Evolutionary conservation across 2,329 filamentous ascomycete genomes (phyloP).

Genomic region (Sphaerulina musiva): DNA sequence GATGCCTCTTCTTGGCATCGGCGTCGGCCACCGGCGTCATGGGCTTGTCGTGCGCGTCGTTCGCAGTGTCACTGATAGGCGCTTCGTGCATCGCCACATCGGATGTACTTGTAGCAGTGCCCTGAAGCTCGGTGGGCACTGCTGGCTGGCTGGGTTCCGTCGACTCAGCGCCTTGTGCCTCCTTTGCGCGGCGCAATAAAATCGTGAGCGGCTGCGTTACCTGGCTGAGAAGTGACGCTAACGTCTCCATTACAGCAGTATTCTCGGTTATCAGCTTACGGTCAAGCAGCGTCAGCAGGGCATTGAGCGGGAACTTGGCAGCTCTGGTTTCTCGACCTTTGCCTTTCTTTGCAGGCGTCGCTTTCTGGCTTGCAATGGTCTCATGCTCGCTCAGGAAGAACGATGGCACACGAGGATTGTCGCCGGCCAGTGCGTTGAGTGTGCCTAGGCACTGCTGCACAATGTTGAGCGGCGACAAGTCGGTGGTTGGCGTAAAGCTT

Average conservation of each 20-base stretch:
- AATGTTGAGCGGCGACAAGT: slow-evolving; percentile 88
- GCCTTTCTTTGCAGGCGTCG: slow-evolving; percentile 70
- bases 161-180: slow-evolving; percentile 48
- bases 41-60: slow-evolving; percentile 12
- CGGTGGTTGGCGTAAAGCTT: slow-evolving; percentile 50
- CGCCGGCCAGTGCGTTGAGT: slow-evolving; percentile 73
- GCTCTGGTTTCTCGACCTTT: slow-evolving; percentile 81
- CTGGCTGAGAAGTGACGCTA: slow-evolving; percentile 78
- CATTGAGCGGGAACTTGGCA: slow-evolving; percentile 85
- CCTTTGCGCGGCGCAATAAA: slow-evolving; percentile 75
- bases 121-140: slow-evolving; percentile 31
- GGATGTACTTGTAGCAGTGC: slow-evolving; percentile 20
- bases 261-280: slow-evolving; percentile 96
- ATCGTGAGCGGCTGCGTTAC: slow-evolving; percentile 81
- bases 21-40: slow-evolving; percentile 36
- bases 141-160: slow-evolving; percentile 28
- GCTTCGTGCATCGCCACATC: slow-evolving; percentile 28
- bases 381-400: slow-evolving; percentile 96
- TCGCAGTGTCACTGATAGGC: slow-evolving; percentile 20
- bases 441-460: slow-evolving; percentile 91
- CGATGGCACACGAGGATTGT: slow-evolving; percentile 78
- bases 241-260: slow-evolving; percentile 89
- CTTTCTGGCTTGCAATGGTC: slow-evolving; percentile 51
- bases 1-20: slow-evolving; percentile 52
- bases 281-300: slow-evolving; percentile 77